phyloP scores from a whole-genome alignment of 345 rosid species.

The Ailanthus altissimus region DNA sequence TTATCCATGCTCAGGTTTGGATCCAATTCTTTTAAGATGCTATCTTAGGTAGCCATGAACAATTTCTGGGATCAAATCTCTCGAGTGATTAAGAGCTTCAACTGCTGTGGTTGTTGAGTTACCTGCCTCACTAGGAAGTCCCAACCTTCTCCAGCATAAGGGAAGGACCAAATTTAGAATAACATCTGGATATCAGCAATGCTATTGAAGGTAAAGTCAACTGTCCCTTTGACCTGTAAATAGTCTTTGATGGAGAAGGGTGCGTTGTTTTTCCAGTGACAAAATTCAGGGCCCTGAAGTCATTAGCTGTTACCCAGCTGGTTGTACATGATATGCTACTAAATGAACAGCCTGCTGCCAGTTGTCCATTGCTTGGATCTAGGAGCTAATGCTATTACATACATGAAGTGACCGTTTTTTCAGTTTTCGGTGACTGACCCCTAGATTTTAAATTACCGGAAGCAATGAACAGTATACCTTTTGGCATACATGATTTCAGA shows the following conservation, averaged over 20 bases:
- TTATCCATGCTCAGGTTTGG: neutral
- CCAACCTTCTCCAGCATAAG: conserved; percentile 5
- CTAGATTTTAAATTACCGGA: neutral
- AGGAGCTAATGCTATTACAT: neutral
- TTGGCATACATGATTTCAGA: neutral
- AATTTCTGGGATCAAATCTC: neutral
- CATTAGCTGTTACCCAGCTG: neutral
- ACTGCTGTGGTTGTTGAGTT: neutral
- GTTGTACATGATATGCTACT: neutral
- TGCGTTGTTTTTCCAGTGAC: neutral
- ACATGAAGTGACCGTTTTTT: neutral
- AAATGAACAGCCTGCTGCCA: neutral
- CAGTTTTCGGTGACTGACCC: neutral
- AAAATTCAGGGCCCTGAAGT: neutral
- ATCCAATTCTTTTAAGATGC: conserved; percentile 8
- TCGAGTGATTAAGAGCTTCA: neutral
- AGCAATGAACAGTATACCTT: neutral
- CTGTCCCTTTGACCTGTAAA: neutral
- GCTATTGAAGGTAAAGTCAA: neutral
- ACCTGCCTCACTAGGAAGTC: too few species aligned
- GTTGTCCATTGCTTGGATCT: neutral
- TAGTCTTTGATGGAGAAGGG: neutral
- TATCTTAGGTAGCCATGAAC: neutral
- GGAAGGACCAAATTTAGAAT: neutral
- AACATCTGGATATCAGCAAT: neutral